Evolutionary conservation across 371 early-diverging fungal species (phyloP), one percentile per base, ranked within the genome.

Genomic region (Mortierella sp.): DNA sequence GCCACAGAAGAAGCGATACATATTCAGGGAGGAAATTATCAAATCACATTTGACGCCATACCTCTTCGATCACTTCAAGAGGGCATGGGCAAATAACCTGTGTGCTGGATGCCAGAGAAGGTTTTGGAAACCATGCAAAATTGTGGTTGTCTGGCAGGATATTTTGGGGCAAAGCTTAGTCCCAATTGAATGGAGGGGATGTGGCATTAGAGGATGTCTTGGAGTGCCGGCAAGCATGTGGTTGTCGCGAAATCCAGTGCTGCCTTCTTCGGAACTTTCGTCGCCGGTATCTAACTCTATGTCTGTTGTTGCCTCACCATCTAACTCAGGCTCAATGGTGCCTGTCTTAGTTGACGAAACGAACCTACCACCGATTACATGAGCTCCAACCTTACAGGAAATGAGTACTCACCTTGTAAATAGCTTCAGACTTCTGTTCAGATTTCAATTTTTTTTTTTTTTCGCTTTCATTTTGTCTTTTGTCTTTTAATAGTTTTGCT

Each of bases 171-270:
- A 78, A 56, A 68, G 17, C 5, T 40, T 54, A 35, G 66, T 78
- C 8, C 78, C 78, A 7, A 53, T 73, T 4, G 60, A 73, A 28
- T 78, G 78, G 78, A 72, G 67, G 34, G 73, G 73, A 7, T 78
- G 78, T 58, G 78, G 78, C 1, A 65, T 78, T 15, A 66, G 66
- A 6, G 61, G 47, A 10, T 78, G 78, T 15, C 43, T 47, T 19
- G 73, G 78, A 1, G 62, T 78, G 1, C 78, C 78, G 2, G 59
- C 28, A 22, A 34, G 53, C n/a, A 26, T 70, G 32, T 61, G 56
- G 66, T 53, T 28, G 26, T 53, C 53, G 19, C 10, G 10, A 28
- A 12, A 2, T 13, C 28, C 53, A 53, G 53, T 12, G 28, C 53
- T 28, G 15, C 6, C 53, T 2, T 23, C 15, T 6, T 12, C 53